Percentiles rank a stretch among this genome's conserved stretches.
Evolutionary conservation across 306 rosid species (phyloP).

Genomic region (Casuarina glauca): DNA sequence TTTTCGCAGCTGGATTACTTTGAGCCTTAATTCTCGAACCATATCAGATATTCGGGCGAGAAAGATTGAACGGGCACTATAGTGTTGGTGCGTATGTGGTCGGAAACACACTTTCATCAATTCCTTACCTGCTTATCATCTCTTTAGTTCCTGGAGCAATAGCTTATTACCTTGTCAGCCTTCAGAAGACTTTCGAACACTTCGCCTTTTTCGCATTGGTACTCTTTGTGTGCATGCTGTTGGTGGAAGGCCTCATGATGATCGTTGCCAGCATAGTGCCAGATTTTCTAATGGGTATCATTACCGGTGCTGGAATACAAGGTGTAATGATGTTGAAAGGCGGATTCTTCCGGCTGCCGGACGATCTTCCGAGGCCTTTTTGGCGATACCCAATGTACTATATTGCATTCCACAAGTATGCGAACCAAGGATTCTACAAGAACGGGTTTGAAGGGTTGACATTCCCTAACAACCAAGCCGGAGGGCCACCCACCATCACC

Average conservation of each 20-base stretch:
- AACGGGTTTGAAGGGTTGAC: slow-evolving; percentile 57
- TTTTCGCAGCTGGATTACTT: not conserved
- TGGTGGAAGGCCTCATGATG: slow-evolving; percentile 71
- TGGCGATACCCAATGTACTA: slow-evolving; percentile 64
- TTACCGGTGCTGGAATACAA: slow-evolving; percentile 47
- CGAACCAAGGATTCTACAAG: slow-evolving; percentile 62
- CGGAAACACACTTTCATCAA: slow-evolving; percentile 43
- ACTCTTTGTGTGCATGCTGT: slow-evolving; percentile 38
- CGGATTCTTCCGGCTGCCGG: slow-evolving; percentile 55
- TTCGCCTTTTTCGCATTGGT: slow-evolving; percentile 39
- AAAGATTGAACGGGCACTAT: slow-evolving; percentile 64
- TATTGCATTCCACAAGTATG: slow-evolving; percentile 62
- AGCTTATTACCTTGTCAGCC: slow-evolving; percentile 48
- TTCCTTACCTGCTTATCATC: slow-evolving; percentile 49
- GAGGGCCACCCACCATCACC: slow-evolving; percentile 15
- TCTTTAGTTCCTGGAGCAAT: slow-evolving; percentile 52
- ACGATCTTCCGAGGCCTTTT: slow-evolving; percentile 60
- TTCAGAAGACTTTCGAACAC: slow-evolving; percentile 40
- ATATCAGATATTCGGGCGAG: slow-evolving; percentile 47
- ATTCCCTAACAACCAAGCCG: slow-evolving; percentile 38
- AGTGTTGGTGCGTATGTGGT: slow-evolving; percentile 45
- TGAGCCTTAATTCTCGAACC: not conserved
- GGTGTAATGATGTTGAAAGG: slow-evolving; percentile 67
- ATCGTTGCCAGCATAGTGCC: slow-evolving; percentile 55
- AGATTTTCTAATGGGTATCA: slow-evolving; percentile 55